Percentiles rank a stretch among this genome's conserved stretches.
Conservation (phyloP, 345 rosid species). For the Arabidopsis suecica region DNA sequence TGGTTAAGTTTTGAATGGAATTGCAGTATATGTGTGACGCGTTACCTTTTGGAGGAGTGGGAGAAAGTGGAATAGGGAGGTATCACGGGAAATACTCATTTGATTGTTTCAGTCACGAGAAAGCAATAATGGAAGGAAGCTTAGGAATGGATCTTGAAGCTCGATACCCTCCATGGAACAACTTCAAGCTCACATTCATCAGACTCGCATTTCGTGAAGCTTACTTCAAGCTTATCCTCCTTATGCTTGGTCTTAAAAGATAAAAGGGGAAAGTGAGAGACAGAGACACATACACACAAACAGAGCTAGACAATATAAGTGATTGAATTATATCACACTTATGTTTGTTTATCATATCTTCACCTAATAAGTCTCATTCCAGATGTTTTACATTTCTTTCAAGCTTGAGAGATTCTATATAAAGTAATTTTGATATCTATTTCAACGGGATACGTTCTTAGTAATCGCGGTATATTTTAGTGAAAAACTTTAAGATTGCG, state of each 20-base stretch:
- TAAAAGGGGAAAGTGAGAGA: slow-evolving; percentile 14
- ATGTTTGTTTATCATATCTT: slow-evolving; percentile 22
- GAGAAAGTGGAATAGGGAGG: slow-evolving; percentile 81
- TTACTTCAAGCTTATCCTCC: slow-evolving; percentile 63
- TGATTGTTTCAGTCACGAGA: slow-evolving; percentile 90
- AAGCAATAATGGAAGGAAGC: slow-evolving; percentile 70
- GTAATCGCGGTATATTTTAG: background rate
- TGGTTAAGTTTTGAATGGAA: slow-evolving; percentile 7
- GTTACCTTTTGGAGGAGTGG: slow-evolving; percentile 92
- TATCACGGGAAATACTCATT: slow-evolving; percentile 94
- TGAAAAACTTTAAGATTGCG: background rate
- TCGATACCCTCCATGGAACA: slow-evolving; percentile 86
- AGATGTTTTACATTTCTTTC: slow-evolving; percentile 12
- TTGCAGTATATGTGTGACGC: slow-evolving; percentile 70
- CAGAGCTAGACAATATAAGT: background rate
- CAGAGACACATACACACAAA: background rate
- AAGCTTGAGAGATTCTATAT: slow-evolving; percentile 10
- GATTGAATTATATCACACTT: slow-evolving; percentile 5
- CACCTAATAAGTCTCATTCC: slow-evolving; percentile 20
- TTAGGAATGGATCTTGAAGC: slow-evolving; percentile 72
- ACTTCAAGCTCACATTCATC: slow-evolving; percentile 72
- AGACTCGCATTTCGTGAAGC: slow-evolving; percentile 57
- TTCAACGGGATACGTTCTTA: background rate
- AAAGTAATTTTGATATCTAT: background rate
- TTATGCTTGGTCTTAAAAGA: slow-evolving; percentile 59